phyloP scores from a whole-genome alignment of 2,329 filamentous ascomycete genomes.

The Cylindrodendrum hubeiense region DNA sequence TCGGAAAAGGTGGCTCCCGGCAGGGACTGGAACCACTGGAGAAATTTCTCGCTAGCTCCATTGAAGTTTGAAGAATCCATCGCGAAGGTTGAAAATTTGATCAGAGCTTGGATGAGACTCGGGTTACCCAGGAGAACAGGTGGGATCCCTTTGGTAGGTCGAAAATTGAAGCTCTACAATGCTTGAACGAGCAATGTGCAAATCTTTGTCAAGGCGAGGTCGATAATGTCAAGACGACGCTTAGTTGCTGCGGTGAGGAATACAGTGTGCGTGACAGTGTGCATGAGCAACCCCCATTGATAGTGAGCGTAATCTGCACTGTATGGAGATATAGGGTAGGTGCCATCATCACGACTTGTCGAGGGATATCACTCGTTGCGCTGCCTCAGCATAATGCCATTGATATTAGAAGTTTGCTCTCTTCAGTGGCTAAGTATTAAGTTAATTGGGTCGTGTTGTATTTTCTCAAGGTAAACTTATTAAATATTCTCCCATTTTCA shows the following conservation, averaged over 20 bases:
- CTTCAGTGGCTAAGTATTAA: no score
- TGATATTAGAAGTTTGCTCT: neutral
- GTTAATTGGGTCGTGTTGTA: neutral
- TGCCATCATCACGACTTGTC: neutral
- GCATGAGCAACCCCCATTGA: neutral
- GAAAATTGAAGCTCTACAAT: neutral
- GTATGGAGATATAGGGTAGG: neutral
- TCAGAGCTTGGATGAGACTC: neutral
- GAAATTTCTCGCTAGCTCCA: constrained; percentile 58
- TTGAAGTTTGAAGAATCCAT: constrained; percentile 52
- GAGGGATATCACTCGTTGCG: neutral
- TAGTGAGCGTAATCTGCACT: neutral
- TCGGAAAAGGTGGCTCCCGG: constrained; percentile 67
- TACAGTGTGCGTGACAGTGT: neutral
- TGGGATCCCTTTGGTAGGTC: no score
- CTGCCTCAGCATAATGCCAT: neutral
- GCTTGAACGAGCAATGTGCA: constrained; percentile 17
- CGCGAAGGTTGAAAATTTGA: neutral
- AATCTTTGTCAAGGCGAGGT: constrained; percentile 4
- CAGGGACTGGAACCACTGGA: constrained; percentile 66
- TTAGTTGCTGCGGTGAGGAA: constrained; percentile 12
- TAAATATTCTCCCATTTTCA: neutral
- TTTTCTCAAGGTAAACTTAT: neutral
- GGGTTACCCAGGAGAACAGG: neutral
- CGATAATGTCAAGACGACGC: neutral